Evolutionary conservation across 2,329 filamentous ascomycete genomes (phyloP).

Genomic region (Penicillium sp.): DNA sequence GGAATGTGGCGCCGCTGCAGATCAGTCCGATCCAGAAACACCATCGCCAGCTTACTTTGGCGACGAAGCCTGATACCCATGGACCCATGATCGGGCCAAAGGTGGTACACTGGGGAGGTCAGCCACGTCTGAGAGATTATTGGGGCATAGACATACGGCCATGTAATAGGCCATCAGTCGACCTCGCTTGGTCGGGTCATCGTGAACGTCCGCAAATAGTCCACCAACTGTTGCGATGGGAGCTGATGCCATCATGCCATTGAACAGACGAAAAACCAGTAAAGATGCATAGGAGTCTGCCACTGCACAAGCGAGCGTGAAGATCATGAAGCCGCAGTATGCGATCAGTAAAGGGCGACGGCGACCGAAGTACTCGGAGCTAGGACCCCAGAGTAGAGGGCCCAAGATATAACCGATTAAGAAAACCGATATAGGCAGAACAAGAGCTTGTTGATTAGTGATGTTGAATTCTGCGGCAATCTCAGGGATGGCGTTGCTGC

Average conservation of each 20-base stretch:
- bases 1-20: conserved; percentile 50
- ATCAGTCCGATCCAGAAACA: conserved; percentile 60
- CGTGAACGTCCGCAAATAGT: conserved; percentile 45
- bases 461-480: conserved; percentile 35
- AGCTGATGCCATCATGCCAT: conserved; percentile 42
- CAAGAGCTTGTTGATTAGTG: conserved; percentile 30
- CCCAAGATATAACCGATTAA: conserved; percentile 41
- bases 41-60: conserved; percentile 44
- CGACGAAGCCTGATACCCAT: conserved; percentile 44
- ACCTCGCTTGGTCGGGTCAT: conserved; percentile 42
- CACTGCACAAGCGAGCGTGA: conserved; percentile 43
- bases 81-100: conserved; percentile 43
- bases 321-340: conserved; percentile 44
- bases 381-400: conserved; percentile 41
- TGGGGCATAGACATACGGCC: conserved; percentile 26
- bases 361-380: conserved; percentile 42
- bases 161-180: conserved; percentile 41
- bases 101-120: conserved; percentile 28
- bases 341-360: conserved; percentile 45
- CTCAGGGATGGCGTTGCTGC: conserved; percentile 35
- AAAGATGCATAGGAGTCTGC: conserved; percentile 39
- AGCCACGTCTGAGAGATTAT: conserved; percentile 4
- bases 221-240: conserved; percentile 44
- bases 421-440: conserved; percentile 39
- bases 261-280: conserved; percentile 43